Evolutionary conservation across 306 rosid genomes (phyloP).

Genomic region (Prunus padus): DNA sequence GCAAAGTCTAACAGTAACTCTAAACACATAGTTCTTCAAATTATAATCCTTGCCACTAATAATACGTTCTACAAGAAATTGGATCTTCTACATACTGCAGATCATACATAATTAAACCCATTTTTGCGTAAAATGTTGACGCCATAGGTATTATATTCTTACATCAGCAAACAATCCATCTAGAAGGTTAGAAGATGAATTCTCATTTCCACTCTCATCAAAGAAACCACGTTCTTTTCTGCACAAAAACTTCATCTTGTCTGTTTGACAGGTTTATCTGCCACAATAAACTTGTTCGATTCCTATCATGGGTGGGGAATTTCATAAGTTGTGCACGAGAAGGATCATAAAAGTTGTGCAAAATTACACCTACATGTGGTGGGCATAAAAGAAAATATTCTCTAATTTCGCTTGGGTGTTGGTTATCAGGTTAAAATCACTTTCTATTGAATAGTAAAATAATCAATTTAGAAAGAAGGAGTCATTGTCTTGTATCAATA

Average conservation of each 20-base stretch:
- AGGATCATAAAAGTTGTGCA: neutral
- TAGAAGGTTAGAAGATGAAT: slow-evolving; percentile 75
- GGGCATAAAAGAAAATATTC: neutral
- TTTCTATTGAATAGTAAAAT: neutral
- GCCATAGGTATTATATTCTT: slow-evolving; percentile 19
- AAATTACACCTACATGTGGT: neutral
- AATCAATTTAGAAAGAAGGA: neutral
- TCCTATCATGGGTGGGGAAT: slow-evolving; percentile 9
- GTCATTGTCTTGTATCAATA: neutral
- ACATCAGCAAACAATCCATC: slow-evolving; percentile 66
- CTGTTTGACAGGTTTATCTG: slow-evolving; percentile 73
- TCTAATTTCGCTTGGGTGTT: neutral
- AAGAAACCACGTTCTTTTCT: slow-evolving; percentile 74
- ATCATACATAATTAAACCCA: neutral
- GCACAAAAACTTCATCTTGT: slow-evolving; percentile 55
- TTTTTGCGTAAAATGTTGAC: neutral
- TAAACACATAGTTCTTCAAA: neutral
- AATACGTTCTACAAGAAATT: neutral
- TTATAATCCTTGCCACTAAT: neutral
- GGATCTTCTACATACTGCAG: neutral
- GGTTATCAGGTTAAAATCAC: neutral
- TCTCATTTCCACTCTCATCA: slow-evolving; percentile 56
- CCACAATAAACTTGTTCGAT: slow-evolving; percentile 63
- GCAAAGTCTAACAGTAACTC: neutral
- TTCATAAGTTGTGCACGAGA: slow-evolving; percentile 1